Evolutionary conservation across 2,329 filamentous ascomycete species (phyloP), one percentile per base, ranked within the genome.

Genomic region (Phialophora verrucosa): DNA sequence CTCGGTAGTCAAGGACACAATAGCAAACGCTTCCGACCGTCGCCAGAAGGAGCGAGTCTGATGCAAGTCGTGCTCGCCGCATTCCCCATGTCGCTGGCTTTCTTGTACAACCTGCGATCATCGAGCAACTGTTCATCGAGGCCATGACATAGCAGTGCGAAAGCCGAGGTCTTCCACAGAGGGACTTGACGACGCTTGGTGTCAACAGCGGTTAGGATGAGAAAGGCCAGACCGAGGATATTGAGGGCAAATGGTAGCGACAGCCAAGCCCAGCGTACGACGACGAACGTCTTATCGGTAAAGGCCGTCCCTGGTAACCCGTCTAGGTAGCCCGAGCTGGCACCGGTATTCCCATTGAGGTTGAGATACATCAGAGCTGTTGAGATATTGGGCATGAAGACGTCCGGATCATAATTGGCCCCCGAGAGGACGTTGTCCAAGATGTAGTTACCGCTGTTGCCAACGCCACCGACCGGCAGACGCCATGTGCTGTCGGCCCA

Each of bases 151-250:
- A 59, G 25, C 12, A 49, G 14, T 23, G 56, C 56, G 27, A 59
- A 59, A 6, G 56, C 42, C 38, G 56, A 59, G 10, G 35, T 27
- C 35, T 59, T 59, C 56, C 56, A 59, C 14, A 59, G 20, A 14
- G 23, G 35, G 12, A 49, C 38, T 7, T 25, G n/a, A 49, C 32
- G 25, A 12, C 35, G 25, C 20, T n/a, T 47, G 14, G 56, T 47
- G 17, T 59, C 29, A 14, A 49, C n/a, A n/a, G 42, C 25, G 17
- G 56, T 49, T 3, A 49, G 14, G 11, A 59, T 27, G 23, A 59
- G 56, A 29, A 49, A 59, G 17, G 47, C 20, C 23, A 49, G 14
- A 5, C 23, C 56, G 23, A 49, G 10, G n/a, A 20, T 25, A n/a
- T 31, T 49, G 35, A 49, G 38, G 17, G 23, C 25, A 14, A 49